A percentile compares a stretch with the other conserved stretches of the same genome.
Evolutionary conservation across 2,329 filamentous ascomycete species (phyloP).

Genomic region (Lecanosticta acicola): DNA sequence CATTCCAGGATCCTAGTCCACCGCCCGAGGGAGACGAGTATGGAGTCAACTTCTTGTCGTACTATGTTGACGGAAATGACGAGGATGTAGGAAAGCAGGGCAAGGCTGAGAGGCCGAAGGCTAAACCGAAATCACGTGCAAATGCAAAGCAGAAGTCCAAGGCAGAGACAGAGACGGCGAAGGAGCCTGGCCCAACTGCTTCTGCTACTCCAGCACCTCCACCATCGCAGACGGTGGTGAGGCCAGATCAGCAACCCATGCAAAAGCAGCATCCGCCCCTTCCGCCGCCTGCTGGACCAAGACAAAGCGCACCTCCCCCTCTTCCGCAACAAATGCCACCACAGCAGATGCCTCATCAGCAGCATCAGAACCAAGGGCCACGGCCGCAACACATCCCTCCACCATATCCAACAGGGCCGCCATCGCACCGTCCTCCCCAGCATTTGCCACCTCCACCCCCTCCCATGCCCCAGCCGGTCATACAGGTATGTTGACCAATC

Average conservation of each 20-base stretch:
- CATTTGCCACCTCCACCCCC: slow-evolving; percentile 3
- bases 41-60: slow-evolving; percentile 28
- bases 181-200: slow-evolving; percentile 1
- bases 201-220: neutral
- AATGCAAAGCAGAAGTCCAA: slow-evolving; percentile 9
- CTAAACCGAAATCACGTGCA: neutral
- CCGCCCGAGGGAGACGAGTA: slow-evolving; percentile 22
- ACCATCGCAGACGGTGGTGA: slow-evolving; percentile 3
- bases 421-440: neutral
- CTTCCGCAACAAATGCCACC: slow-evolving; percentile 1
- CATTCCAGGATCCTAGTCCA: slow-evolving; percentile 16
- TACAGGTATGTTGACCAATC: no score
- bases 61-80: slow-evolving; percentile 28
- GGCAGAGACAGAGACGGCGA: slow-evolving; percentile 5
- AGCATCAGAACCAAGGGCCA: neutral
- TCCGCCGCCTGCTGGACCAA: neutral
- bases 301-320: slow-evolving; percentile 1
- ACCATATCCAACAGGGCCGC: slow-evolving; percentile 5
- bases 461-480: slow-evolving; percentile 16
- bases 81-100: slow-evolving; percentile 12
- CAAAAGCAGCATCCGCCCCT: slow-evolving; percentile 3
- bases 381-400: slow-evolving; percentile 4
- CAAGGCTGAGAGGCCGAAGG: slow-evolving; percentile 4
- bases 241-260: neutral
- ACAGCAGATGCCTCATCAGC: slow-evolving; percentile 5